These are phyloP conservation scores for Usnea hakonensis DNA, from an alignment of 495 filamentous ascomycete species.

Conservation along the genomic window DNA sequence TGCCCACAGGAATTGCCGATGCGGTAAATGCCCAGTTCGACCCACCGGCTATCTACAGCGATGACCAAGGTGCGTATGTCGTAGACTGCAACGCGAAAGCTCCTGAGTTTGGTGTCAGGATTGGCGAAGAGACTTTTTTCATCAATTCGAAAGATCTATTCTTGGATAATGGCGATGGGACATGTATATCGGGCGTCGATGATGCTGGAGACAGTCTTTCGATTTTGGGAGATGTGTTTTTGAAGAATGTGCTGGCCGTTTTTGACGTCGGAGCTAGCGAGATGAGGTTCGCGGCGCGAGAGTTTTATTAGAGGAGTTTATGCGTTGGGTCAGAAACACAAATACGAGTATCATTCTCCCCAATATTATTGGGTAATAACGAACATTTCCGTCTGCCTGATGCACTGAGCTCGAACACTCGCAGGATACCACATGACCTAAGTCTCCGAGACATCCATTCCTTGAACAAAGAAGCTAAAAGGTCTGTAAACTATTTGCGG, in stretches of 20 bases:
- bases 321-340: too few species aligned
- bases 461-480: too few species aligned
- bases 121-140: conserved; percentile 42
- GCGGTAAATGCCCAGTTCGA: conserved; percentile 44
- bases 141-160: conserved; percentile 52
- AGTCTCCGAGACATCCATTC: too few species aligned
- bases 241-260: conserved; percentile 52
- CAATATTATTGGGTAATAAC: too few species aligned
- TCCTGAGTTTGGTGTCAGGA: conserved; percentile 45
- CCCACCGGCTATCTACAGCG: conserved; percentile 45
- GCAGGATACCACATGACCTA: too few species aligned
- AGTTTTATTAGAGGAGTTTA: conserved; percentile 10
- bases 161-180: conserved; percentile 27
- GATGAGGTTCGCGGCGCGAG: conserved; percentile 29
- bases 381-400: too few species aligned
- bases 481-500: not conserved
- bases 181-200: conserved; percentile 44
- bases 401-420: too few species aligned
- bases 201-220: conserved; percentile 35
- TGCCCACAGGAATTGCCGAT: conserved; percentile 38
- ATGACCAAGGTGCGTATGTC: conserved; percentile 40
- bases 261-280: conserved; percentile 32
- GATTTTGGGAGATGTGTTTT: conserved; percentile 55
- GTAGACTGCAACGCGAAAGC: conserved; percentile 48
- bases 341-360: too few species aligned